These are phyloP conservation scores for Starmera caribaea DNA, from an alignment of 805 yeast species.

Conservation along the genomic window DNA sequence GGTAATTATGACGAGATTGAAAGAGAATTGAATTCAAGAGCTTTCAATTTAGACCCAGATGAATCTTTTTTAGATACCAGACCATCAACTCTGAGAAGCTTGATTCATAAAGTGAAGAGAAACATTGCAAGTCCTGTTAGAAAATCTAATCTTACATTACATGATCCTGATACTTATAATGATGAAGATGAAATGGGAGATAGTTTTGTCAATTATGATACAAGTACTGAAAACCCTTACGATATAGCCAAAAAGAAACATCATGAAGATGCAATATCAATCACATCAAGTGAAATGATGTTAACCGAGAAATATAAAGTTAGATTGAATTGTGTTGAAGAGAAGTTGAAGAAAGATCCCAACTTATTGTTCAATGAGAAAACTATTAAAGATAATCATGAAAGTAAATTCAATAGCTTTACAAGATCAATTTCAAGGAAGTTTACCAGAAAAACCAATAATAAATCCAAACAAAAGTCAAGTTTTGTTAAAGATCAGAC, in stretches of 20 bases:
- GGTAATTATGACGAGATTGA: slow-evolving; percentile 11
- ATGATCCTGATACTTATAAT: not conserved
- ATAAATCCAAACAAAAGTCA: too few species aligned
- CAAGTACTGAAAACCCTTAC: slow-evolving; percentile 9
- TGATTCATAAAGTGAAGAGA: slow-evolving; percentile 1
- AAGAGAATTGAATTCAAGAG: slow-evolving; percentile 16
- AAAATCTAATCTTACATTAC: slow-evolving; percentile 10
- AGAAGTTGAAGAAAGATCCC: too few species aligned
- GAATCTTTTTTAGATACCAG: not conserved
- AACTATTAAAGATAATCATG: too few species aligned
- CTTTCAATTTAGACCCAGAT: slow-evolving; percentile 12
- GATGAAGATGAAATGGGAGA: slow-evolving; percentile 6
- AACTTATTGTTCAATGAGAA: too few species aligned
- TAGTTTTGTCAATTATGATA: not conserved
- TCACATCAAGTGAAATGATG: slow-evolving; percentile 4
- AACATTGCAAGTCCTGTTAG: slow-evolving; percentile 6
- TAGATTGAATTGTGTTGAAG: not conserved
- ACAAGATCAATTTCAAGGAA: too few species aligned
- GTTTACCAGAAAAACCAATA: too few species aligned
- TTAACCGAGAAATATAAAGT: slow-evolving; percentile 2
- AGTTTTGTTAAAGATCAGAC: too few species aligned
- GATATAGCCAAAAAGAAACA: slow-evolving; percentile 8
- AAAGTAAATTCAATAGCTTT: too few species aligned
- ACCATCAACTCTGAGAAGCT: not conserved
- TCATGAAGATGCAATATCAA: slow-evolving; percentile 4